Conservation (phyloP, 441 rosid genomes). For the Corymbia citriodora region DNA sequence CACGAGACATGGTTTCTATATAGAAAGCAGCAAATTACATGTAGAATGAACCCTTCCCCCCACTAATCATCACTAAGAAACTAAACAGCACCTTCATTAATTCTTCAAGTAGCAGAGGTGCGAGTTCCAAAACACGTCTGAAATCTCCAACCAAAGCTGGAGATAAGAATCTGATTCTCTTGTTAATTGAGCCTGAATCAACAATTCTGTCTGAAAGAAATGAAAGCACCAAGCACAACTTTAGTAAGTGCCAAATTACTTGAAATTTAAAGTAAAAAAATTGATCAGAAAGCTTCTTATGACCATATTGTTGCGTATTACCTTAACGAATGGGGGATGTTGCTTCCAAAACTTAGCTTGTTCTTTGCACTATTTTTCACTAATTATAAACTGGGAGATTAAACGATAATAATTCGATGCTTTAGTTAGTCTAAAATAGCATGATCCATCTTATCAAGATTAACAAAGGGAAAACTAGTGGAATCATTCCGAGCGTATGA, state of each 20-base stretch:
- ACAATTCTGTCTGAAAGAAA: constrained; percentile 74
- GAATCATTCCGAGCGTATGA: neutral
- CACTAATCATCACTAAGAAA: neutral
- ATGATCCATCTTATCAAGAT: neutral
- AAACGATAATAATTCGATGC: too few relatives aligned
- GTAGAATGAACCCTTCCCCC: too few relatives aligned
- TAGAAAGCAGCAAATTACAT: too few relatives aligned
- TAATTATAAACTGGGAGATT: too few relatives aligned
- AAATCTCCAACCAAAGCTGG: neutral
- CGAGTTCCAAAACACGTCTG: too few relatives aligned
- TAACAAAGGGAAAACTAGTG: neutral
- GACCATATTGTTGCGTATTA: constrained; percentile 14
- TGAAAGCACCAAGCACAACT: constrained; percentile 6
- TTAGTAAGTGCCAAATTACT: constrained; percentile 1
- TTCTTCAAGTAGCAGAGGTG: too few relatives aligned
- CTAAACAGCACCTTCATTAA: too few relatives aligned
- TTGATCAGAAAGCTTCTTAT: neutral
- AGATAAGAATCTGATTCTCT: constrained; percentile 68
- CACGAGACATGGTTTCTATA: too few relatives aligned
- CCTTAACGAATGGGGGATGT: constrained; percentile 97
- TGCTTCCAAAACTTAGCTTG: constrained; percentile 32
- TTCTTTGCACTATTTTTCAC: too few relatives aligned
- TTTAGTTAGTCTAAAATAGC: neutral
- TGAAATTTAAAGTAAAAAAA: neutral
- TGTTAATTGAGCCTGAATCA: constrained; percentile 94